Base-by-base conservation (phyloP, 2,329 filamentous ascomycete genomes). In the Hypoxylon sp. region DNA sequence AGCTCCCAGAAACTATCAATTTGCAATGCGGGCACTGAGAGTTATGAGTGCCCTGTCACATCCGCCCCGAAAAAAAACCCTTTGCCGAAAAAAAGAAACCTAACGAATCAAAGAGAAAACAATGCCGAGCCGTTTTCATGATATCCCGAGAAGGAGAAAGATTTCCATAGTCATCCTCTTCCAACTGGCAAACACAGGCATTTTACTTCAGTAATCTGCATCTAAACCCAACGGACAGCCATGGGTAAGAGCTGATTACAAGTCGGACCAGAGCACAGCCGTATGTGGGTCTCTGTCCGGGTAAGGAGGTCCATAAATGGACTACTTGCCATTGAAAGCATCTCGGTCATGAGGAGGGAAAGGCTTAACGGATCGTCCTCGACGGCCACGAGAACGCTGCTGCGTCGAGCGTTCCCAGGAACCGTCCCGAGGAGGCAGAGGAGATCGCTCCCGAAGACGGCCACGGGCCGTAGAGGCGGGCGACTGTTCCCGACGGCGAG, bases 401-500 rank as follows among this genome's bases (percentile, higher is more conserved):
- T 17, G 14, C 2, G 37, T n/a, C 37, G 37, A 17, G 37, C n/a
- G n/a, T 17, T 42, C 37, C n/a, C 14, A 6, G 39, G 19, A 3
- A 22, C 11, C 39, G 39, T 44, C 22, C 17, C 14, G 14, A 26
- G 19, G 63, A 19, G n/a, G 55, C 6, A 51, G 42, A 11, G 63
- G 57, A 11, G 57, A 61, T 19, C 63, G 35, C 26, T 52, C 51
- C 35, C 63, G 42, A 22, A 3, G 17, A 39, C 22, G 11, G 17
- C 2, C 33, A 8, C 2, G 24, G 14, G 26, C 8, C 10, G 4
- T 11, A 3, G 17, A n/a, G 2, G 31, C 13, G 2, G 63, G 63
- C 9, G 64, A 63, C 44, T 48, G 53, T 29, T 58, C 58, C 1
- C 59, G 59, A 4, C 59, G 59, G 31, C 17, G 37, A 44, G 17